A percentile compares a stretch with the other conserved stretches of the same genome.
Conservation (phyloP, 371 early-diverging fungal genomes). For the Rhizopus microsporus region DNA sequence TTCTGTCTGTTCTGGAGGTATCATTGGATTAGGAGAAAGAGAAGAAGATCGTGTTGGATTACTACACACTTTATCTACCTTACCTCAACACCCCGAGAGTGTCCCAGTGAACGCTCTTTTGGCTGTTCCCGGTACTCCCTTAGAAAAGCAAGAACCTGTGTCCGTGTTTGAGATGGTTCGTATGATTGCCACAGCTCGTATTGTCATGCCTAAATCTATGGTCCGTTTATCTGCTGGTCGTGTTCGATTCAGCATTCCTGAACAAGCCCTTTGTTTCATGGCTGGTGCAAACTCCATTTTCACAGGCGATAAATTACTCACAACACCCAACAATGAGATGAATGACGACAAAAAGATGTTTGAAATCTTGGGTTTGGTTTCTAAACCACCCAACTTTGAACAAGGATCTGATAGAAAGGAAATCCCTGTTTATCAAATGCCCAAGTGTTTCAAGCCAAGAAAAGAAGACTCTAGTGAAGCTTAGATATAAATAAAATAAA, state of each 20-base stretch:
- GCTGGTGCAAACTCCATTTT: conserved; percentile 89
- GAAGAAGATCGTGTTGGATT: conserved; percentile 79
- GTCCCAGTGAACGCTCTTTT: conserved; percentile 86
- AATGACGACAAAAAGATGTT: conserved; percentile 80
- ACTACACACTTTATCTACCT: conserved; percentile 74
- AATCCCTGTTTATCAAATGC: conserved; percentile 27
- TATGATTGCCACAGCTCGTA: conserved; percentile 86
- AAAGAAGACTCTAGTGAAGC: conserved; percentile 1
- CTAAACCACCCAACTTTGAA: conserved; percentile 69
- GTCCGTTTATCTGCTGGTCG: conserved; percentile 87
- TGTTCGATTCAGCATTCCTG: conserved; percentile 73
- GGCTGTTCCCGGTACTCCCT: conserved; percentile 81
- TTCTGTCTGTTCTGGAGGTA: conserved; percentile 88
- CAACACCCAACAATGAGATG: conserved; percentile 83
- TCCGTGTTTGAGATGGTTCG: conserved; percentile 86
- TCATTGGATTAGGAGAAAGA: conserved; percentile 84
- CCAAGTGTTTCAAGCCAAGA: conserved; percentile 28
- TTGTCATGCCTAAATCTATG: conserved; percentile 84
- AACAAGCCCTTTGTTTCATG: conserved; percentile 84
- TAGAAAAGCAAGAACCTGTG: conserved; percentile 82
- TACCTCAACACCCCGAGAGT: conserved; percentile 82
- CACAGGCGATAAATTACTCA: conserved; percentile 84
- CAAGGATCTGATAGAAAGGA: conserved; percentile 51
- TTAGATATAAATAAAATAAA: too few relatives aligned
- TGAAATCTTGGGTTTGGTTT: conserved; percentile 68